Conservation (phyloP, 768 basidiomycete species). For the Boletus reticuloceps region DNA sequence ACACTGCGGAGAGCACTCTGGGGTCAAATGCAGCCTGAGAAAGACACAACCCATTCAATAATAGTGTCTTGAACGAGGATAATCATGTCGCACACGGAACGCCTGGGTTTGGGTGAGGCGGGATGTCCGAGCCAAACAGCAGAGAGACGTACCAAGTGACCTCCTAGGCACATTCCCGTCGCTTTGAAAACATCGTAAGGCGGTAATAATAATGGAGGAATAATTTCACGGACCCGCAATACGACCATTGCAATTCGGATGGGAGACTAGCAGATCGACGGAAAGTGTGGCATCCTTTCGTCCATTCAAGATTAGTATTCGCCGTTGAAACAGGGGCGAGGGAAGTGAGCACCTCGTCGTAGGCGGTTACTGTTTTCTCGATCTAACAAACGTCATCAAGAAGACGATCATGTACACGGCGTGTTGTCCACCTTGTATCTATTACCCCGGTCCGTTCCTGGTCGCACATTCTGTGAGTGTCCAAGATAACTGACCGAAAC, state of each 20-base stretch:
- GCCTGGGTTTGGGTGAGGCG: conserved; percentile 34
- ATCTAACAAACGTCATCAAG: conserved; percentile 47
- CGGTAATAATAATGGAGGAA: background rate
- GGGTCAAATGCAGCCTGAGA: conserved; percentile 82
- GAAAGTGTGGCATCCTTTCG: conserved; percentile 73
- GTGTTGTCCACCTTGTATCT: conserved; percentile 65
- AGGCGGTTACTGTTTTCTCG: conserved; percentile 83
- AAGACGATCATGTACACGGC: background rate
- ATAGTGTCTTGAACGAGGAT: background rate
- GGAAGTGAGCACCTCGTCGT: conserved; percentile 65
- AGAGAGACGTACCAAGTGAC: conserved; percentile 63
- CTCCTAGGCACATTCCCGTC: conserved; percentile 91
- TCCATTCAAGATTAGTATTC: background rate
- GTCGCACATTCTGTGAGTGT: background rate
- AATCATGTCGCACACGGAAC: conserved; percentile 41
- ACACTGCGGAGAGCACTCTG: conserved; percentile 79
- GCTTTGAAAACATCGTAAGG: conserved; percentile 37
- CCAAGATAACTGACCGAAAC: background rate
- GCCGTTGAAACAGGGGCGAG: background rate
- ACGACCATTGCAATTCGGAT: conserved; percentile 86
- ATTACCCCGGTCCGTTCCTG: conserved; percentile 90
- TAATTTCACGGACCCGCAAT: conserved; percentile 61
- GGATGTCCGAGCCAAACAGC: background rate
- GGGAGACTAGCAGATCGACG: conserved; percentile 68
- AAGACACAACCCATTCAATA: background rate